Conservation (phyloP, 2,329 filamentous ascomycete genomes). For the Verticillium zaregamsianum region DNA sequence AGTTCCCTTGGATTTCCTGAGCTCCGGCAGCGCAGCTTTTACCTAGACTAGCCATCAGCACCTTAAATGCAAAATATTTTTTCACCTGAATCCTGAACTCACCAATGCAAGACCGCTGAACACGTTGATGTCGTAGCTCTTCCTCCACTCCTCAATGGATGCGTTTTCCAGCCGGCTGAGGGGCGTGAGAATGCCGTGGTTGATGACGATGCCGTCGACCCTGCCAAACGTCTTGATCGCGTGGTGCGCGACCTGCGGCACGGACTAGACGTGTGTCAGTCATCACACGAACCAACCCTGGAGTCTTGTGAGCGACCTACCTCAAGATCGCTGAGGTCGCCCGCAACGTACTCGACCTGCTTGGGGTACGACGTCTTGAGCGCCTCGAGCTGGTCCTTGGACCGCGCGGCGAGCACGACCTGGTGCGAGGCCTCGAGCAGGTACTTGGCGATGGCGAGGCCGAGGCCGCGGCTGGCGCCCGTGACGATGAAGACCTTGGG, state of each 20-base stretch:
- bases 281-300: background rate
- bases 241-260: slow-evolving; percentile 57
- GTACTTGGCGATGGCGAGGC: slow-evolving; percentile 48
- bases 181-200: slow-evolving; percentile 79
- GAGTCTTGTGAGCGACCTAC: slow-evolving; percentile 26
- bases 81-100: slow-evolving; percentile 21
- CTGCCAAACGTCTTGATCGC: slow-evolving; percentile 65
- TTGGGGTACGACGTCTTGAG: slow-evolving; percentile 47
- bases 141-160: slow-evolving; percentile 70
- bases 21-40: slow-evolving; percentile 63
- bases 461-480: slow-evolving; percentile 60
- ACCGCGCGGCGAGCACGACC: slow-evolving; percentile 55
- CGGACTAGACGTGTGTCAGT: slow-evolving; percentile 35
- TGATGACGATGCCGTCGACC: slow-evolving; percentile 80
- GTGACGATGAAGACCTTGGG: slow-evolving; percentile 68
- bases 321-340: slow-evolving; percentile 49
- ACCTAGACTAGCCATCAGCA: slow-evolving; percentile 40
- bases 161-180: slow-evolving; percentile 66
- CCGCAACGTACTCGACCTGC: slow-evolving; percentile 52
- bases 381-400: slow-evolving; percentile 40
- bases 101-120: slow-evolving; percentile 80
- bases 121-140: slow-evolving; percentile 77
- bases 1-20: slow-evolving; percentile 64
- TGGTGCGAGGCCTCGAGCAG: slow-evolving; percentile 52
- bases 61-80: background rate